phyloP scores from a whole-genome alignment of 352 stramenopile genomes.

The Lagenidium sp. region DNA sequence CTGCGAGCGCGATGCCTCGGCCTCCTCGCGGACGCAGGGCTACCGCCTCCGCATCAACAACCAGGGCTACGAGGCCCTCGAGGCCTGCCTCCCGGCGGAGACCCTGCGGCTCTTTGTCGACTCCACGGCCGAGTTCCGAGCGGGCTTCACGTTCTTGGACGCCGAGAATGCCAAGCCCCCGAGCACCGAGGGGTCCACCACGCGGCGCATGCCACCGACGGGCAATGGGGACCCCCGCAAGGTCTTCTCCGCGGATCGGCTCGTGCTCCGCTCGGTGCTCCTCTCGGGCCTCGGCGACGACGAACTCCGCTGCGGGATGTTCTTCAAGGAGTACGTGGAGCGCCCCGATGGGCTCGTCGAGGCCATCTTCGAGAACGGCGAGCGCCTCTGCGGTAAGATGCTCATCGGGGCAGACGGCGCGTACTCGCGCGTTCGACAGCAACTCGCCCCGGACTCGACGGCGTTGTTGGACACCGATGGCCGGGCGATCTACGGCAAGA shows the following conservation, averaged over 20 bases:
- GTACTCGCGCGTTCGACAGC: conserved; percentile 41
- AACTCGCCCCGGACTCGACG: conserved; percentile 35
- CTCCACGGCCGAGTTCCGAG: conserved; percentile 31
- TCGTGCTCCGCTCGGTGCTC: conserved; percentile 18
- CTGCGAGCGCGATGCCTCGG: conserved; percentile 35
- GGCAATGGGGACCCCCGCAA: too few relatives aligned
- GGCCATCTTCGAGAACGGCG: conserved; percentile 44
- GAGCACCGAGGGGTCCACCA: conserved; percentile 1
- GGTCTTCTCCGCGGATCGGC: conserved; percentile 16
- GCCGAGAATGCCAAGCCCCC: conserved; percentile 9
- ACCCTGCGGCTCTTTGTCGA: conserved; percentile 39
- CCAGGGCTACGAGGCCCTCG: conserved; percentile 39
- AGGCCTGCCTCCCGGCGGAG: conserved; percentile 24
- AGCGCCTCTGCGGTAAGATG: conserved; percentile 28
- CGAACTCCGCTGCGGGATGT: conserved; percentile 47
- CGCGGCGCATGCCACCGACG: too few relatives aligned
- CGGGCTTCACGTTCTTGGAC: conserved; percentile 37
- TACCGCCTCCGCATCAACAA: conserved; percentile 48
- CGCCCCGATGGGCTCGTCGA: conserved; percentile 36
- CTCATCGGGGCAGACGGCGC: conserved; percentile 50
- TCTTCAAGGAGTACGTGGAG: conserved; percentile 36
- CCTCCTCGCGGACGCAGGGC: conserved; percentile 38
- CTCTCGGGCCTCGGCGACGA: conserved; percentile 36
- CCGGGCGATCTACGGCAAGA: conserved; percentile 64
- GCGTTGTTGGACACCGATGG: conserved; percentile 53